These are phyloP conservation scores for Protomyces arabidopsidicola DNA, from an alignment of 1,139 yeast species.

Conservation along the genomic window DNA sequence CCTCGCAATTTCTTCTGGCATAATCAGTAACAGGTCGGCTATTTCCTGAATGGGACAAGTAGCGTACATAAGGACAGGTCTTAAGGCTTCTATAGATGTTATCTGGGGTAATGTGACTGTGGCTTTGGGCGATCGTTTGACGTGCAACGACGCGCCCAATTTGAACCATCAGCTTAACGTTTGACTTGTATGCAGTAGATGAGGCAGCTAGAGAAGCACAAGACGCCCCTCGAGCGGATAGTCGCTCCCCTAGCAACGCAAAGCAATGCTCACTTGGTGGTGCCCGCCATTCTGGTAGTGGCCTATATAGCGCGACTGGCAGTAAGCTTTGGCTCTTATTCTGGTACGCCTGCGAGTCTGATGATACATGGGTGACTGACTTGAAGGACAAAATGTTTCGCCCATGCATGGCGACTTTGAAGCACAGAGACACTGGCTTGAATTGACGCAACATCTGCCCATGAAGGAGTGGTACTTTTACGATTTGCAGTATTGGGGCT, in stretches of 20 bases:
- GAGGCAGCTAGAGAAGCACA: neutral
- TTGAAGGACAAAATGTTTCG: constrained; percentile 42
- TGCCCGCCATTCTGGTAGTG: constrained; percentile 57
- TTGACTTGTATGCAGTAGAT: neutral
- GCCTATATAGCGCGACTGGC: constrained; percentile 77
- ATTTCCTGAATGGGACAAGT: too few species aligned
- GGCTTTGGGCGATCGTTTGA: neutral
- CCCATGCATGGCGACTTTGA: constrained; percentile 96
- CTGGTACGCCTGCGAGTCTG: constrained; percentile 49
- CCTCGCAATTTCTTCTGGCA: constrained; percentile 30
- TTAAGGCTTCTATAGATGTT: neutral
- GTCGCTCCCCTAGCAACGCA: constrained; percentile 12
- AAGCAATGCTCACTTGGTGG: constrained; percentile 9
- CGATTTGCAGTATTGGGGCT: constrained; percentile 90
- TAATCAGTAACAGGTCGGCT: neutral
- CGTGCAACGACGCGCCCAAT: neutral
- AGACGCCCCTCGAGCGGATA: constrained; percentile 12
- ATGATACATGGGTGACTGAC: neutral
- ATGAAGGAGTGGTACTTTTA: constrained; percentile 77
- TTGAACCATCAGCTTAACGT: neutral
- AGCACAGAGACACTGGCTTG: constrained; percentile 98
- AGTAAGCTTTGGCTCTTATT: constrained; percentile 82
- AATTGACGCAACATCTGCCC: constrained; percentile 73
- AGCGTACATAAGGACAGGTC: too few species aligned
- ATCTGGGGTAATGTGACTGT: neutral